A percentile compares a stretch with the other conserved stretches of the same genome.
Evolutionary conservation across 805 yeast species (phyloP).

Genomic region (Yamadazyma endophytica): DNA sequence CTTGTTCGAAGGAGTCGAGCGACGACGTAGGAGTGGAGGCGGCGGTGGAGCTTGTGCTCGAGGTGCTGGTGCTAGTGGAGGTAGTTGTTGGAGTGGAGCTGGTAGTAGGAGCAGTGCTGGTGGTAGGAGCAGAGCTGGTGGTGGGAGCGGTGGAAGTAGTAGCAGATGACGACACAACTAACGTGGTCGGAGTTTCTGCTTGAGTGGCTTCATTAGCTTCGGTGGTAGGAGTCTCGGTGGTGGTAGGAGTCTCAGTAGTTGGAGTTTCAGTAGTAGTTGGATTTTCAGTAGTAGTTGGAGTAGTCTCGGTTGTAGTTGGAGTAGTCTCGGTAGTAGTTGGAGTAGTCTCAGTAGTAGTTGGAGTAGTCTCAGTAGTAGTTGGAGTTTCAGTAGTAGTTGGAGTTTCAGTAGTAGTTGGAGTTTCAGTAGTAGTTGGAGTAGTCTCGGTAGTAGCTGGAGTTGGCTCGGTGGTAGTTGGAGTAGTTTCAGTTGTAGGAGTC

Average conservation of each 20-base stretch:
- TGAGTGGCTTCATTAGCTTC: not conserved
- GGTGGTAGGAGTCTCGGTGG: conserved; percentile 7
- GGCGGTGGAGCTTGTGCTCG: conserved; percentile 14
- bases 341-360: conserved; percentile 7
- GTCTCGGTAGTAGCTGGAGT: conserved; percentile 7
- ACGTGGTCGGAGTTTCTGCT: conserved; percentile 2
- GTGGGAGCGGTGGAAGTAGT: conserved; percentile 8
- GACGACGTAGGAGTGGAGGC: conserved; percentile 11
- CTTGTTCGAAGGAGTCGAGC: conserved; percentile 19
- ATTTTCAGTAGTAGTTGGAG: conserved; percentile 7
- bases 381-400: conserved; percentile 9
- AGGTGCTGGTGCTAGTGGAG: conserved; percentile 7
- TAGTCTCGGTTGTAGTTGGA: conserved; percentile 1
- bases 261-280: conserved; percentile 8
- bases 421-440: conserved; percentile 7
- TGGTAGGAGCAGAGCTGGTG: conserved; percentile 9
- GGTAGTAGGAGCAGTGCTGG: conserved; percentile 4
- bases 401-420: conserved; percentile 6
- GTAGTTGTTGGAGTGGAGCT: conserved; percentile 10
- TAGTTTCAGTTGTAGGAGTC: conserved; percentile 6
- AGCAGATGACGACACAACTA: conserved; percentile 5
- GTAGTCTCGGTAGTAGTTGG: conserved; percentile 7
- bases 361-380: conserved; percentile 9
- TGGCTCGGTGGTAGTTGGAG: conserved; percentile 11
- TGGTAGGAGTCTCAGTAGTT: conserved; percentile 8